Conservation (phyloP, 208 protist genomes). For the Leishmania major region DNA sequence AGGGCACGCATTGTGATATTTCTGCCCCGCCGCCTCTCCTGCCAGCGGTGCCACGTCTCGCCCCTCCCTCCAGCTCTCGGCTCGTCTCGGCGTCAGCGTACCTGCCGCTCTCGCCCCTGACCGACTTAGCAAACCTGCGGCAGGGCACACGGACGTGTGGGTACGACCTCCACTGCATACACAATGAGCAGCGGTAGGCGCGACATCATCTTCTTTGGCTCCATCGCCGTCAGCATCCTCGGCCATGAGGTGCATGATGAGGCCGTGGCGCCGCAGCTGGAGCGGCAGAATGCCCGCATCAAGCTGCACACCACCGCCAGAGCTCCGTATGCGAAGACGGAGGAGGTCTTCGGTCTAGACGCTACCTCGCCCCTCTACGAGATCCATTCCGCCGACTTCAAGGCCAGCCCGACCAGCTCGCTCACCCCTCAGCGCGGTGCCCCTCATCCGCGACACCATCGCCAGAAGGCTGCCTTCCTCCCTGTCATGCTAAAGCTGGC, state of each 20-base stretch:
- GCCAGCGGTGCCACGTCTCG: not conserved
- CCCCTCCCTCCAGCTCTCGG: not conserved
- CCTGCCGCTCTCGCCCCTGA: not conserved
- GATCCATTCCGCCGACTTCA: constrained; percentile 7
- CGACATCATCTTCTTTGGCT: constrained; percentile 72
- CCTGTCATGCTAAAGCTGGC: constrained; percentile 67
- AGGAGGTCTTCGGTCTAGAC: constrained; percentile 53
- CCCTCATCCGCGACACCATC: constrained; percentile 16
- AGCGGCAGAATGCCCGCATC: constrained; percentile 35
- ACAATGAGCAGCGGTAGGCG: constrained; percentile 20
- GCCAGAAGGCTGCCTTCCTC: constrained; percentile 43
- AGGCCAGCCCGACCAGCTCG: not conserved
- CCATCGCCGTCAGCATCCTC: constrained; percentile 50
- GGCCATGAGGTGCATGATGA: constrained; percentile 52
- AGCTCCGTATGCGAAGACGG: constrained; percentile 24
- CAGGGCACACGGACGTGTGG: not conserved
- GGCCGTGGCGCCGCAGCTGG: constrained; percentile 36
- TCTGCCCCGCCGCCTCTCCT: not conserved
- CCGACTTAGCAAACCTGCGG: not conserved
- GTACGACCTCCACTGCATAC: not conserved
- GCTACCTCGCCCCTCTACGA: constrained; percentile 44
- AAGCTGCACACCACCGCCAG: constrained; percentile 40
- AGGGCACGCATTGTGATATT: not conserved
- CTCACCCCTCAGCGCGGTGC: not conserved
- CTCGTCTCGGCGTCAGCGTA: not conserved